Percentiles rank a stretch among this genome's conserved stretches.
Evolutionary conservation across 805 yeast species (phyloP).

Genomic region (Isabelozyma pseudorhagii): DNA sequence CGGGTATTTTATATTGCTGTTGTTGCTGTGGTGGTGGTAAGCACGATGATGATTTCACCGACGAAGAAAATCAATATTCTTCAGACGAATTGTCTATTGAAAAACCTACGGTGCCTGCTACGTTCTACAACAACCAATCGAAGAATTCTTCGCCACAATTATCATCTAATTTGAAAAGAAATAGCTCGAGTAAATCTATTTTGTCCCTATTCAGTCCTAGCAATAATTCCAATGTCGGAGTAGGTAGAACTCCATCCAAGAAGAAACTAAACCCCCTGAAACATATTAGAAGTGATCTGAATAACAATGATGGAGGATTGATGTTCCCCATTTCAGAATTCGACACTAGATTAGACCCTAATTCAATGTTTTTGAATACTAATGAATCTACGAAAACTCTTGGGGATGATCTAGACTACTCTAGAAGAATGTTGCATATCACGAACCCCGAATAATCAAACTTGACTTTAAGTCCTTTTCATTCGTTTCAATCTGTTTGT

Average conservation of each 20-base stretch:
- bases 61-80: constrained; percentile 37
- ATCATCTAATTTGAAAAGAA: constrained; percentile 20
- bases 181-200: constrained; percentile 34
- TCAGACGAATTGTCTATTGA: constrained; percentile 28
- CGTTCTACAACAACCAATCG: constrained; percentile 8
- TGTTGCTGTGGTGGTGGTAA: constrained; percentile 17
- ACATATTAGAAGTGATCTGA: constrained; percentile 8
- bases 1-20: constrained; percentile 41
- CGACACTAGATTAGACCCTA: constrained; percentile 22
- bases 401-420: constrained; percentile 33
- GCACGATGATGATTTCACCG: constrained; percentile 26
- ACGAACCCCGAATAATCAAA: constrained; percentile 18
- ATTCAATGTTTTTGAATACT: constrained; percentile 21
- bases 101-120: constrained; percentile 8
- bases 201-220: constrained; percentile 20
- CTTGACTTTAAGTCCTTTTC: neutral
- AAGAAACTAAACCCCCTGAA: constrained; percentile 23
- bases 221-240: constrained; percentile 10
- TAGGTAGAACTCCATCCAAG: constrained; percentile 26
- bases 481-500: neutral
- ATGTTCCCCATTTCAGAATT: constrained; percentile 35
- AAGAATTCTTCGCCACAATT: constrained; percentile 6
- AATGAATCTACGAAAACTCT: constrained; percentile 27
- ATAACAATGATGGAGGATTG: constrained; percentile 7
- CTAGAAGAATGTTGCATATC: constrained; percentile 26